Base-by-base conservation (phyloP, 805 yeast genomes). In the Yamadazyma tumulicola region DNA sequence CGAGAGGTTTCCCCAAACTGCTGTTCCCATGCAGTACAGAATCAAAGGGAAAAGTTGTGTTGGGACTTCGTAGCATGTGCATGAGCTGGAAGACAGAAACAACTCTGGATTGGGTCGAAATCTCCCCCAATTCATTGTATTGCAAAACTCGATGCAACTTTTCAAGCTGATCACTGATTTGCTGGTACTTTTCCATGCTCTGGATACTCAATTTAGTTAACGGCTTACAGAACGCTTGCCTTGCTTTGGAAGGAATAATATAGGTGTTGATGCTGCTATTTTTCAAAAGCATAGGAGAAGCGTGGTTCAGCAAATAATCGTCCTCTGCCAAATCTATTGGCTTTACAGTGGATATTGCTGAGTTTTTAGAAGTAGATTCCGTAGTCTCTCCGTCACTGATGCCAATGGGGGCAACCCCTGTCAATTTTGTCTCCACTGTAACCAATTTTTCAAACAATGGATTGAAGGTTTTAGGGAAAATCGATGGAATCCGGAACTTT, bases 401-500 rank as follows among this genome's bases (percentile, higher is more conserved):
- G 3, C 72, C 72, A 3, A 66, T 44, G 0, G 72, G 72, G 8
- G 67, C 64, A 11, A 64, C 35, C 15, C 57, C 59, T 5, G 48
- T 35, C 27, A 47, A 39, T 32, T 64, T 65, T 17, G 39, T 34
- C 41, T 67, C 73, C 24, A 54, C 31, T 29, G 45, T 50, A 1
- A 61, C 60, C 38, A 59, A 45, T 6, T 45, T 47, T 26, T 45
- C 28, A 1, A 60, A 31, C 5, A 53, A 34, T 1, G 34, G 32
- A n/a, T 23, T 24, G 39, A 58, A 66, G 38, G 47, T 32, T 11
- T 32, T 22, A 0, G 72, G 69, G 15, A 77, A 60, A 1, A 76
- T 67, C 5, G 55, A 47, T 1, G 89, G 88, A 8, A 83, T 60
- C 29, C 86, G 61, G 19, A 75, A 47, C 23, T 63, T 60, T 34